Conservation (phyloP, 768 basidiomycete genomes). For the Termitomyces eurrhizus region DNA sequence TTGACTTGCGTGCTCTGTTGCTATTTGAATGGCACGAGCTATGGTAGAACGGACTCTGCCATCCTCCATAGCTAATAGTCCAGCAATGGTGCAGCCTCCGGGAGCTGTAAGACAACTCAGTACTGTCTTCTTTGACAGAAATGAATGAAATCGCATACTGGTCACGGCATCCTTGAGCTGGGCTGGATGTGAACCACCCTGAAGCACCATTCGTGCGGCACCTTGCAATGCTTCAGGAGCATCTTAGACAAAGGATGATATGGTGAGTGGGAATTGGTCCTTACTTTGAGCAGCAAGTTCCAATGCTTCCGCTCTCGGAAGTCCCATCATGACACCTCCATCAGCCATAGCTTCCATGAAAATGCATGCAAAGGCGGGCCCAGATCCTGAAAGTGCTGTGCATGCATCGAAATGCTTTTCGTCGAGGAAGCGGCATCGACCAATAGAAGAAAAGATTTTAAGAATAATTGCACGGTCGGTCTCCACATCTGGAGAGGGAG, state of each 20-base stretch:
- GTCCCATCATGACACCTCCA: conserved; percentile 99
- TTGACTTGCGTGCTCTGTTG: conserved; percentile 84
- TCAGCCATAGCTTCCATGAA: conserved; percentile 99
- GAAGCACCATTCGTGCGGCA: conserved; percentile 91
- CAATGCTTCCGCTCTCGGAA: conserved; percentile 89
- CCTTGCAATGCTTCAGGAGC: conserved; percentile 81
- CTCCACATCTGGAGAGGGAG: conserved; percentile 45
- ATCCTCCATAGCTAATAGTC: conserved; percentile 92
- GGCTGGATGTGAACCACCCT: conserved; percentile 87
- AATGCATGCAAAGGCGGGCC: conserved; percentile 95
- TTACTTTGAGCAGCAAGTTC: conserved; percentile 95
- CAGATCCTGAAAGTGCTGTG: conserved; percentile 93
- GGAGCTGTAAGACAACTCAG: conserved; percentile 56
- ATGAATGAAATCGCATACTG: conserved; percentile 50
- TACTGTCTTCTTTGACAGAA: background rate
- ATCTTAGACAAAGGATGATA: conserved; percentile 1
- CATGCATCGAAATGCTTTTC: conserved; percentile 99
- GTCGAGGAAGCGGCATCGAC: conserved; percentile 91
- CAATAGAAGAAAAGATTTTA: conserved; percentile 96
- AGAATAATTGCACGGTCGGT: conserved; percentile 70
- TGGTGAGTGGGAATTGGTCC: conserved; percentile 15
- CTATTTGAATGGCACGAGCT: conserved; percentile 90
- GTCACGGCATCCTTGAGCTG: conserved; percentile 97
- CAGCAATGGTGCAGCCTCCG: conserved; percentile 97
- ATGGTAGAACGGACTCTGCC: conserved; percentile 92